These are phyloP conservation scores for Xylaria sp. DNA, from an alignment of 2,329 filamentous ascomycete species.

Conservation along the genomic window DNA sequence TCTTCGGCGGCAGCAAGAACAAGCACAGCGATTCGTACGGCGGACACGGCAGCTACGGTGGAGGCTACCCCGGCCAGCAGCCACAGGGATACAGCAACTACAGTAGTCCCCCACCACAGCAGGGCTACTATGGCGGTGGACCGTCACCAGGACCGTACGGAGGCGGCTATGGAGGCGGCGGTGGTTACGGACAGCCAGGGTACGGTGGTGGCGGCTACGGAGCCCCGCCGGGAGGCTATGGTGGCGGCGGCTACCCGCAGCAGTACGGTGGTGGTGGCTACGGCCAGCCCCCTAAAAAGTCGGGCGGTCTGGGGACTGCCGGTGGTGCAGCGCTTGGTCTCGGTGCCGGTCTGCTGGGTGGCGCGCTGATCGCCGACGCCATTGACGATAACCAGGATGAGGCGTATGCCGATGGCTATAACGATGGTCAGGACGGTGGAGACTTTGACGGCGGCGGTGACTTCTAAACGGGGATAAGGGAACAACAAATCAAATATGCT, in stretches of 20 bases:
- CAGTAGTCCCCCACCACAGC: slow-evolving; percentile 48
- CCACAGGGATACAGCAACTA: slow-evolving; percentile 49
- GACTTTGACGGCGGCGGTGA: slow-evolving; percentile 53
- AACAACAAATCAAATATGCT: background rate
- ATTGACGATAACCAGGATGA: slow-evolving; percentile 71
- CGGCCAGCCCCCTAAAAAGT: slow-evolving; percentile 54
- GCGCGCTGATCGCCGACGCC: slow-evolving; percentile 75
- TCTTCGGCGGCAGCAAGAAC: slow-evolving; percentile 49
- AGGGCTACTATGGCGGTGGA: slow-evolving; percentile 51
- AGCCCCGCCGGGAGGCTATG: slow-evolving; percentile 29
- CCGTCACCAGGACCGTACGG: slow-evolving; percentile 51
- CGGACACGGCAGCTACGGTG: slow-evolving; percentile 46
- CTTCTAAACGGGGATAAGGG: slow-evolving; percentile 49
- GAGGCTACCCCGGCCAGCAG: slow-evolving; percentile 46
- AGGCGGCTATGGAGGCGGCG: slow-evolving; percentile 42
- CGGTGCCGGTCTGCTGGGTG: slow-evolving; percentile 84
- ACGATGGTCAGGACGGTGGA: slow-evolving; percentile 53
- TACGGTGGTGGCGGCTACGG: slow-evolving; percentile 43
- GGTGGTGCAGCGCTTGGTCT: slow-evolving; percentile 82
- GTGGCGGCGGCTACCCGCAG: slow-evolving; percentile 48
- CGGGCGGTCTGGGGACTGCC: slow-evolving; percentile 71
- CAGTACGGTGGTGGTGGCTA: slow-evolving; percentile 33
- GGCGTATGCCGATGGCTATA: slow-evolving; percentile 65
- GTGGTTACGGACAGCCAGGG: slow-evolving; percentile 50
- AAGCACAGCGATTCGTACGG: slow-evolving; percentile 48